phyloP scores from a whole-genome alignment of 495 filamentous ascomycete species.

The Oidiodendron maius region DNA sequence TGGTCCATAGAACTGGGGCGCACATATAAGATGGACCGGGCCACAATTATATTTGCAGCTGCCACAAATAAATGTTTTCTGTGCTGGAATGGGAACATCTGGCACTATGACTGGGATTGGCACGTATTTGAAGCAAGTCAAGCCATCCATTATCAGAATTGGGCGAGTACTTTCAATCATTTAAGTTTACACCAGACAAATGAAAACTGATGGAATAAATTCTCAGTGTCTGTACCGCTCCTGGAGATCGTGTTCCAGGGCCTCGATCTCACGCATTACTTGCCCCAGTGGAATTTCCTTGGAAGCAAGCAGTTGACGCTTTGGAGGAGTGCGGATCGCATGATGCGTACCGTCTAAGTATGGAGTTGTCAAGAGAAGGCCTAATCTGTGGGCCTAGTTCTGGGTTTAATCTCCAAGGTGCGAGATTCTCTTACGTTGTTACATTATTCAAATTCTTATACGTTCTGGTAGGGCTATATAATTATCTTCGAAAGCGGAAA shows the following conservation, averaged over 20 bases:
- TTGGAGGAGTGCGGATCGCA: constrained; percentile 48
- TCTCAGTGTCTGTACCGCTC: constrained; percentile 44
- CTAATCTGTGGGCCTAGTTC: constrained; percentile 56
- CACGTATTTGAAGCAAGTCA: constrained; percentile 45
- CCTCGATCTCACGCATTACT: constrained; percentile 48
- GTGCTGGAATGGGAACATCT: constrained; percentile 50
- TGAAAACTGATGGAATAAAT: not conserved
- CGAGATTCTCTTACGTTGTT: constrained; percentile 17
- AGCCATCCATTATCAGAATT: constrained; percentile 43
- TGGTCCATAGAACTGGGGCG: constrained; percentile 46
- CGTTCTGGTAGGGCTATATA: constrained; percentile 6
- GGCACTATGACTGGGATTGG: constrained; percentile 49
- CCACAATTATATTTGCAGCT: constrained; percentile 52
- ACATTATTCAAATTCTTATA: no score
- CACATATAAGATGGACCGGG: constrained; percentile 56
- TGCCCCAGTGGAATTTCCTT: constrained; percentile 49
- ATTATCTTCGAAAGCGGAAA: constrained; percentile 44
- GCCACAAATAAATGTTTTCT: constrained; percentile 52
- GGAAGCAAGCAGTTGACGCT: constrained; percentile 45
- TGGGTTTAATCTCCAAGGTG: constrained; percentile 49
- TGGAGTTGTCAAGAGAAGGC: constrained; percentile 50
- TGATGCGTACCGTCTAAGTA: constrained; percentile 47
- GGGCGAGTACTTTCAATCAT: constrained; percentile 25
- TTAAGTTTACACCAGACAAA: not conserved
- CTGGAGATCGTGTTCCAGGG: constrained; percentile 51